Conservation (phyloP, 2,329 filamentous ascomycete species). For the Talaromyces sp. region DNA sequence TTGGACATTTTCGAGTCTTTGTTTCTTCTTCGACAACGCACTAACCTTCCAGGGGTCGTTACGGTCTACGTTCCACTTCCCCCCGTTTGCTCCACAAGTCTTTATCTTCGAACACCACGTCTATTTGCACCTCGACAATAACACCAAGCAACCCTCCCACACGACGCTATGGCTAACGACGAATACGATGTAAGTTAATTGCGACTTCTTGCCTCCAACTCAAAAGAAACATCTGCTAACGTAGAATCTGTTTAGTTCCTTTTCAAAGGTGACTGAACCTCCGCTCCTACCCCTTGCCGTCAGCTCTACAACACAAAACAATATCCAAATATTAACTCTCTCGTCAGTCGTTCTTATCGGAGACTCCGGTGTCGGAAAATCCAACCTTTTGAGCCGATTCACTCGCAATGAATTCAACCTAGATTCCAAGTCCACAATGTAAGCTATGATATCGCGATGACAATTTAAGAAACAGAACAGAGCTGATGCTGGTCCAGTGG, state of each 20-base stretch:
- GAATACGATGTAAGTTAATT: constrained; percentile 88
- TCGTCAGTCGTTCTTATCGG: constrained; percentile 87
- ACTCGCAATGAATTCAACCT: constrained; percentile 99
- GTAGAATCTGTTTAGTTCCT: constrained; percentile 70
- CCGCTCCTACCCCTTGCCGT: constrained; percentile 23
- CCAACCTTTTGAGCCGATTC: constrained; percentile 98
- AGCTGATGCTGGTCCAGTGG: constrained; percentile 45
- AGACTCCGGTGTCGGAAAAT: constrained; percentile 99
- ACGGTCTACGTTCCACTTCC: constrained; percentile 14
- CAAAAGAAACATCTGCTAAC: neutral
- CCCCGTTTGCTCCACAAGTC: constrained; percentile 12
- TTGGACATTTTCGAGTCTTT: neutral
- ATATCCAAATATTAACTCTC: constrained; percentile 17
- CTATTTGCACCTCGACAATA: constrained; percentile 10
- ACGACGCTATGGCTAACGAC: constrained; percentile 85
- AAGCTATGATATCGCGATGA: neutral
- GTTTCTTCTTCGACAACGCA: neutral
- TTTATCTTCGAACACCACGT: constrained; percentile 8
- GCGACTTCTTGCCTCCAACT: neutral
- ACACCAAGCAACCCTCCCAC: neutral
- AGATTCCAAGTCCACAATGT: constrained; percentile 97
- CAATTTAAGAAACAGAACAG: neutral
- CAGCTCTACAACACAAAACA: constrained; percentile 20
- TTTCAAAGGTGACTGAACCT: constrained; percentile 71
- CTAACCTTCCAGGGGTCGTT: constrained; percentile 5